Base-by-base conservation (phyloP, 106 monocot species). In the Apostasia shenzhenica region DNA sequence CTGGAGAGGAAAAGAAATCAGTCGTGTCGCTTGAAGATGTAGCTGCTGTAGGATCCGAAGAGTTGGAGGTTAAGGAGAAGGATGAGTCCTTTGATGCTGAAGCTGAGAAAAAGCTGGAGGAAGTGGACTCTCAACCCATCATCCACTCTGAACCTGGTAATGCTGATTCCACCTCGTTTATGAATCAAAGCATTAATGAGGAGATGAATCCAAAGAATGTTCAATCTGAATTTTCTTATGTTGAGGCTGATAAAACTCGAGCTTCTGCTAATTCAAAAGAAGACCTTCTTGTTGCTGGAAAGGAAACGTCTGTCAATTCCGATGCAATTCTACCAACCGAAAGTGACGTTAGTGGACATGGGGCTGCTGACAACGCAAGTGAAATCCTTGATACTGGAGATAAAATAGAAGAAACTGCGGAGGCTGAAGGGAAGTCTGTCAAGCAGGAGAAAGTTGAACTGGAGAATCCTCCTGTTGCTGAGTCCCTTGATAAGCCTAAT, bases 191-290 rank as follows among this genome's bases (percentile, higher is more conserved):
- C 6, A 14, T 7, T 45, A 4, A 46, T 37, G 61, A 66, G 55
- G 67, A 47, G 10, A 60, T 41, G 59, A 52, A 60, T 48, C 57
- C 48, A 41, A 75, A 67, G 46, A n/a, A 9, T 6, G 58, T 44
- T 41, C 59, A 68, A 37, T 6, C 42, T 59, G 74, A 67, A 68
- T 26, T 2, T 43, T 40, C 37, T 67, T 67, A 59, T 61, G 49
- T 10, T 68, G 45, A 26, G n/a, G 14, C 41, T 40, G 57, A 12
- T 12, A 61, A 73, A 9, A 14, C 54, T 38, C 59, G 14, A 59
- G 49, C 43, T 26, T 57, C 53, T 12, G 41, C 45, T 14, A 7
- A 47, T 10, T 11, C 8, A 14, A 9, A 10, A 14, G 37, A 38
- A 7, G 14, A 41, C 4, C 42, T 5, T 13, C 3, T 11, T 61